Evolutionary conservation across 768 basidiomycete species (phyloP).

Genomic region (Russula vinacea): DNA sequence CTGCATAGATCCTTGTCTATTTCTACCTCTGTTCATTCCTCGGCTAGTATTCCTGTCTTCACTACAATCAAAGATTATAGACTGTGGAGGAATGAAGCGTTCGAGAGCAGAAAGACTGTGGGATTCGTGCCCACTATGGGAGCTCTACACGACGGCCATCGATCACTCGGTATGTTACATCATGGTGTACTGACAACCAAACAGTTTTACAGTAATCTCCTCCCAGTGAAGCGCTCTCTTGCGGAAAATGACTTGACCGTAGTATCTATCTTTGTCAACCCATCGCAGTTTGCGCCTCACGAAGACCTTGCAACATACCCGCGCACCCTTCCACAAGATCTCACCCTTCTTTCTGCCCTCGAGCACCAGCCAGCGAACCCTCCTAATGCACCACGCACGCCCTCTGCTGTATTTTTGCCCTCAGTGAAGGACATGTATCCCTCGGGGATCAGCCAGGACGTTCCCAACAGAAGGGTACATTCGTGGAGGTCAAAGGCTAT

Average conservation of each 20-base stretch:
- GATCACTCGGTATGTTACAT: slow-evolving; percentile 70
- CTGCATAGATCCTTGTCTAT: slow-evolving; percentile 9
- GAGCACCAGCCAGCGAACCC: slow-evolving; percentile 27
- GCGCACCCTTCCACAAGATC: slow-evolving; percentile 74
- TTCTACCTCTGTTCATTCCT: slow-evolving; percentile 29
- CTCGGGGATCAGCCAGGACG: slow-evolving; percentile 78
- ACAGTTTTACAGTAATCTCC: background rate
- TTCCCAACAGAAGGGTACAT: slow-evolving; percentile 78
- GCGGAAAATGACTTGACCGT: slow-evolving; percentile 80
- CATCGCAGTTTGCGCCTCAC: slow-evolving; percentile 93
- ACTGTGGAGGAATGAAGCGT: slow-evolving; percentile 69
- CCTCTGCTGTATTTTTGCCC: slow-evolving; percentile 78
- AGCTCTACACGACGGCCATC: slow-evolving; percentile 89
- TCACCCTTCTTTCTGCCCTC: slow-evolving; percentile 53
- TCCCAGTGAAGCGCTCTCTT: slow-evolving; percentile 71
- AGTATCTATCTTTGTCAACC: slow-evolving; percentile 96
- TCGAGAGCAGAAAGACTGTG: slow-evolving; percentile 58
- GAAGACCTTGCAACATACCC: slow-evolving; percentile 93
- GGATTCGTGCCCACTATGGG: slow-evolving; percentile 99
- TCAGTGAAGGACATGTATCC: slow-evolving; percentile 86
- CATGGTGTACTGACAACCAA: slow-evolving; percentile 15
- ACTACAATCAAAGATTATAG: slow-evolving; percentile 60
- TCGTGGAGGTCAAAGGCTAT: slow-evolving; percentile 89
- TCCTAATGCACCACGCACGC: slow-evolving; percentile 38
- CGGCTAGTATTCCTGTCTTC: slow-evolving; percentile 47